Evolutionary conservation across 768 basidiomycete genomes (phyloP).

Genomic region (Kwoniella sp.): DNA sequence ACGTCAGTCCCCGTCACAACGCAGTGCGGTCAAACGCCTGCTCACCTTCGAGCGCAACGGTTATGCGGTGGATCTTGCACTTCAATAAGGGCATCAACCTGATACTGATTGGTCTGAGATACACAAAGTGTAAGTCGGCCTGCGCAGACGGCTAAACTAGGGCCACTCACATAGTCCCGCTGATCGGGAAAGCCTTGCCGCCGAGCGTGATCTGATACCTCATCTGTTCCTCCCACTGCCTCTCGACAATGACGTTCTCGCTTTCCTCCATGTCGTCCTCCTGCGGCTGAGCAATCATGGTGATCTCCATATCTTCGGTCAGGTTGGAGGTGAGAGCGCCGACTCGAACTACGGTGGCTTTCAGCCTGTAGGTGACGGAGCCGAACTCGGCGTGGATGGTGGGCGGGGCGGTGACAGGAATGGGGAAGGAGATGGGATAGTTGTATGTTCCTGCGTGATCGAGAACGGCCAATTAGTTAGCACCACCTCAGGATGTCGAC

Average conservation of each 20-base stretch:
- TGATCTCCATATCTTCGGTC: slow-evolving; percentile 65
- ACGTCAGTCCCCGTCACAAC: neutral
- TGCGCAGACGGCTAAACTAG: no score
- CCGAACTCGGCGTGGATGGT: slow-evolving; percentile 71
- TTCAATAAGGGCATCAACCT: slow-evolving; percentile 79
- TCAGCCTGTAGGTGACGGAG: slow-evolving; percentile 70
- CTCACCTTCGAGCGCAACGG: slow-evolving; percentile 75
- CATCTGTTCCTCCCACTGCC: slow-evolving; percentile 82
- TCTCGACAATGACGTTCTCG: slow-evolving; percentile 72
- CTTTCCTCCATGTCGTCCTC: slow-evolving; percentile 83
- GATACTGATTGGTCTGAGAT: slow-evolving; percentile 61
- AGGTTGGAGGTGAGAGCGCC: slow-evolving; percentile 74
- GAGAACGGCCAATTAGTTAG: slow-evolving; percentile 2
- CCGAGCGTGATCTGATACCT: slow-evolving; percentile 68
- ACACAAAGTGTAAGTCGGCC: neutral
- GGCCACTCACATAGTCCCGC: slow-evolving; percentile 59
- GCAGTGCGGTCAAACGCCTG: neutral
- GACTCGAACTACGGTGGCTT: slow-evolving; percentile 75
- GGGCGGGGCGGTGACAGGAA: slow-evolving; percentile 75
- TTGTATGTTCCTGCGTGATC: slow-evolving; percentile 71
- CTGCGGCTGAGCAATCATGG: slow-evolving; percentile 67
- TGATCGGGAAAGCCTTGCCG: slow-evolving; percentile 74
- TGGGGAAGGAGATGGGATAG: slow-evolving; percentile 85
- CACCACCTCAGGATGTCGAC: neutral
- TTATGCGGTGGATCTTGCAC: slow-evolving; percentile 70